Conservation (phyloP, 2,329 filamentous ascomycete species). For the Hypoxylon sp. region DNA sequence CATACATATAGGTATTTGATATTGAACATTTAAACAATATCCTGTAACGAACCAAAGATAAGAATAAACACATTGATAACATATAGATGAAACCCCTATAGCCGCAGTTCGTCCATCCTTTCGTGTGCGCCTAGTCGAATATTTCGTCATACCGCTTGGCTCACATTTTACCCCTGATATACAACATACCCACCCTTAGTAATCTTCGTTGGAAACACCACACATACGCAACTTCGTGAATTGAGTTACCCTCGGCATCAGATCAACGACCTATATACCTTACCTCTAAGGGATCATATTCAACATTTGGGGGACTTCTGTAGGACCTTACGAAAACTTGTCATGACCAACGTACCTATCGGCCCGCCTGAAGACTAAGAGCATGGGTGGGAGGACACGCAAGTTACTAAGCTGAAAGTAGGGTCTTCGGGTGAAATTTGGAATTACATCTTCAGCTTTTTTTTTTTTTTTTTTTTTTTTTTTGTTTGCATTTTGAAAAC, state of each 20-base stretch:
- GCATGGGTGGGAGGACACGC: slow-evolving; percentile 12
- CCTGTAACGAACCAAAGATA: slow-evolving; percentile 17
- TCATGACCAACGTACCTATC: slow-evolving; percentile 11
- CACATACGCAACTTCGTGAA: background rate
- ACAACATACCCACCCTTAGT: slow-evolving; percentile 28
- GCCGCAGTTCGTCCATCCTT: slow-evolving; percentile 19
- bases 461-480: too few species aligned
- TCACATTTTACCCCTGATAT: slow-evolving; percentile 3
- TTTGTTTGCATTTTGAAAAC: too few species aligned
- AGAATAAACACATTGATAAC: slow-evolving; percentile 9
- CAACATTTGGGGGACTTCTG: slow-evolving; percentile 32
- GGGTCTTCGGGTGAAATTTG: slow-evolving; percentile 28
- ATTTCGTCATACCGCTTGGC: slow-evolving; percentile 30
- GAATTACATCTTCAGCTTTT: slow-evolving; percentile 19
- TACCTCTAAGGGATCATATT: slow-evolving; percentile 11
- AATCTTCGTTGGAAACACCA: slow-evolving; percentile 19
- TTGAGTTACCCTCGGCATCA: slow-evolving; percentile 25
- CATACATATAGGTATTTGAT: too few species aligned
- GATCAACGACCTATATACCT: slow-evolving; percentile 28
- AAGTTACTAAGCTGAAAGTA: slow-evolving; percentile 31
- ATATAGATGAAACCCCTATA: slow-evolving; percentile 4
- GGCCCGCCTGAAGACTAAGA: slow-evolving; percentile 15
- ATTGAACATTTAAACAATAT: too few species aligned
- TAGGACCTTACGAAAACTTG: background rate
- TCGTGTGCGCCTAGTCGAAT: slow-evolving; percentile 8